These are phyloP conservation scores for Crucihimalaya himalaica DNA, from an alignment of 345 rosid species.

Conservation along the genomic window DNA sequence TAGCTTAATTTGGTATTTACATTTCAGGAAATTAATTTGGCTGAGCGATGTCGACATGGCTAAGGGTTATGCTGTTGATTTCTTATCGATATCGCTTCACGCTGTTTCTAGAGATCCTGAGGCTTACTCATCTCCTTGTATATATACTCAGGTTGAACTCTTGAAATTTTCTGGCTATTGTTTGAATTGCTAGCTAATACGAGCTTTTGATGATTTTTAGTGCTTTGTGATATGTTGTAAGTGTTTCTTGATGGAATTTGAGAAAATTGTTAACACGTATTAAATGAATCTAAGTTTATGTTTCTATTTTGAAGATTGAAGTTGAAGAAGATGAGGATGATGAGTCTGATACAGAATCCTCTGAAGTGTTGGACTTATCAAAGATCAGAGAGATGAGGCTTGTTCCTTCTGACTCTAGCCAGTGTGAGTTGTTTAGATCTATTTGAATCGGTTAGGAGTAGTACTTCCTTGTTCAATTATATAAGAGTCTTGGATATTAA, in stretches of 20 bases:
- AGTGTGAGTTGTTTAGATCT: slow-evolving; percentile 48
- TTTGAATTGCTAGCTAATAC: background rate
- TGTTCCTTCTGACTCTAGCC: slow-evolving; percentile 81
- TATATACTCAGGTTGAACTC: slow-evolving; percentile 64
- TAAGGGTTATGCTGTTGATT: slow-evolving; percentile 87
- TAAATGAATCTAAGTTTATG: slow-evolving; percentile 1
- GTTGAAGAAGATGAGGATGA: slow-evolving; percentile 63
- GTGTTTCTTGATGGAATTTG: background rate
- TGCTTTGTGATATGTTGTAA: slow-evolving; percentile 2
- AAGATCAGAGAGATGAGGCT: slow-evolving; percentile 89
- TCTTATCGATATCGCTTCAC: slow-evolving; percentile 80
- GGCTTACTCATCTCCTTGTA: slow-evolving; percentile 84
- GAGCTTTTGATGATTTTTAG: background rate
- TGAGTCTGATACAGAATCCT: slow-evolving; percentile 60
- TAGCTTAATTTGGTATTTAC: background rate
- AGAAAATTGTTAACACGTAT: background rate
- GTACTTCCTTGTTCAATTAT: slow-evolving; percentile 1
- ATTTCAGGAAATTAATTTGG: slow-evolving; percentile 78
- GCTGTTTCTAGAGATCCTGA: slow-evolving; percentile 92
- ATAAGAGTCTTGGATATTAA: background rate
- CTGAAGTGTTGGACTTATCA: slow-evolving; percentile 56
- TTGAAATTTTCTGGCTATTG: background rate
- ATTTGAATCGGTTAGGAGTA: background rate
- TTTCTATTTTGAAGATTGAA: slow-evolving; percentile 59
- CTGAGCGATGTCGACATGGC: slow-evolving; percentile 67